A percentile compares a stretch with the other conserved stretches of the same genome.
Evolutionary conservation across 495 filamentous ascomycete genomes (phyloP).

Genomic region (Neurospora sp.): DNA sequence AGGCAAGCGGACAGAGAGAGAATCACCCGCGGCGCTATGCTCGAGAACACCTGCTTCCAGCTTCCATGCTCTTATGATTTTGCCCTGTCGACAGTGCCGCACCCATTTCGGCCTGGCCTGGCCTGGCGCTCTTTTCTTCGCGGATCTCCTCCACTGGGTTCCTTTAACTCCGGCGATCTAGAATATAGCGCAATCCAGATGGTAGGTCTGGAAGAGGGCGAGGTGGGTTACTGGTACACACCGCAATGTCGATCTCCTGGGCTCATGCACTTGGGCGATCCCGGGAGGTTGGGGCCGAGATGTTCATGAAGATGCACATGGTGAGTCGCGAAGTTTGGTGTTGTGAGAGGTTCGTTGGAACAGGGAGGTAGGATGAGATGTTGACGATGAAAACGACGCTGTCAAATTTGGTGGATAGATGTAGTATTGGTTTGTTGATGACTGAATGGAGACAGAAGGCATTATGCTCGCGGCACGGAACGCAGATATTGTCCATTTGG

Average conservation of each 20-base stretch:
- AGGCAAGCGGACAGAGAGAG: too few relatives aligned
- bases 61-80: too few relatives aligned
- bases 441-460: too few relatives aligned
- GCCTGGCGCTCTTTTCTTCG: too few relatives aligned
- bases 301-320: background rate
- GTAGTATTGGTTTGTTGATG: background rate
- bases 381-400: background rate
- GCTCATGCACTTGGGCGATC: background rate
- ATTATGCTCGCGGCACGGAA: background rate
- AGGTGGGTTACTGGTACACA: background rate
- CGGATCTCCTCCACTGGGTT: too few relatives aligned
- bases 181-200: too few relatives aligned
- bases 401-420: background rate
- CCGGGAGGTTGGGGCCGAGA: background rate
- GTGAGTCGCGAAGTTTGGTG: background rate
- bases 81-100: too few relatives aligned
- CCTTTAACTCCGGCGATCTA: too few relatives aligned
- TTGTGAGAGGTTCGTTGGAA: fast-evolving
- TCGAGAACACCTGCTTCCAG: too few relatives aligned
- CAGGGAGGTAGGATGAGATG: background rate
- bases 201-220: background rate
- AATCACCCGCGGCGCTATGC: too few relatives aligned
- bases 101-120: too few relatives aligned
- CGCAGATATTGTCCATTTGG: background rate
- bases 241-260: background rate